These are phyloP conservation scores for Colletotrichum karsti DNA, from an alignment of 2,329 filamentous ascomycete genomes.

Conservation along the genomic window DNA sequence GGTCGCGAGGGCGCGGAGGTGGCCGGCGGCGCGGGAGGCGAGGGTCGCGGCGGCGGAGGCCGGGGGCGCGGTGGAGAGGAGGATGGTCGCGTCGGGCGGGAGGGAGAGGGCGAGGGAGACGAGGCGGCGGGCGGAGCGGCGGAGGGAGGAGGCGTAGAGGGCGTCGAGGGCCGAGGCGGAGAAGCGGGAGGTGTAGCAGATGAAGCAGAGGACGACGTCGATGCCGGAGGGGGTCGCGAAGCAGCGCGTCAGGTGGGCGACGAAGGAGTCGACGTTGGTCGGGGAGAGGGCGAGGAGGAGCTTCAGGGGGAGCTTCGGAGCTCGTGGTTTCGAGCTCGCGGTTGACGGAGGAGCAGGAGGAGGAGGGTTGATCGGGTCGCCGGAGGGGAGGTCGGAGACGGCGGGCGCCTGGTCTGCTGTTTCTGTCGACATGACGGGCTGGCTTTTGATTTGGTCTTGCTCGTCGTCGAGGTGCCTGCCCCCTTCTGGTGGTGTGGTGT, in stretches of 20 bases:
- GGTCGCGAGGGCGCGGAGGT: slow-evolving; percentile 68
- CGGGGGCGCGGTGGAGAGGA: slow-evolving; percentile 48
- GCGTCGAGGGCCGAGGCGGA: slow-evolving; percentile 58
- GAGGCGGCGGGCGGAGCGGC: slow-evolving; percentile 58
- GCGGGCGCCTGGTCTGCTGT: slow-evolving; percentile 29
- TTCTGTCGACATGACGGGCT: slow-evolving; percentile 28
- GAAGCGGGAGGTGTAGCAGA: slow-evolving; percentile 73
- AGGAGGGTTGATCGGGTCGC: slow-evolving; percentile 43
- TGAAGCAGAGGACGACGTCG: slow-evolving; percentile 73
- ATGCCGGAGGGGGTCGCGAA: slow-evolving; percentile 74
- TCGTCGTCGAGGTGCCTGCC: background rate
- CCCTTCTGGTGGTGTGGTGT: background rate
- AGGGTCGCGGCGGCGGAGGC: slow-evolving; percentile 48
- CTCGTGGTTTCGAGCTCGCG: slow-evolving; percentile 17
- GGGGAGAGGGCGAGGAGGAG: slow-evolving; percentile 45
- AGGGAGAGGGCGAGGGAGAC: slow-evolving; percentile 60
- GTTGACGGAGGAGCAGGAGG: slow-evolving; percentile 16
- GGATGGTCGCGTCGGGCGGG: slow-evolving; percentile 58
- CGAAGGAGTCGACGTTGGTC: slow-evolving; percentile 58
- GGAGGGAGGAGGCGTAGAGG: slow-evolving; percentile 66
- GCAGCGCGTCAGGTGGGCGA: slow-evolving; percentile 67
- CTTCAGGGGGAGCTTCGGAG: slow-evolving; percentile 33
- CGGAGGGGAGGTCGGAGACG: slow-evolving; percentile 44
- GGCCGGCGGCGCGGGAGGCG: slow-evolving; percentile 57
- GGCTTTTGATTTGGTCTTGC: background rate